A percentile compares a stretch with the other conserved stretches of the same genome.
phyloP scores from a whole-genome alignment of 257 asterid genomes.

The Solanum tacnaense region DNA sequence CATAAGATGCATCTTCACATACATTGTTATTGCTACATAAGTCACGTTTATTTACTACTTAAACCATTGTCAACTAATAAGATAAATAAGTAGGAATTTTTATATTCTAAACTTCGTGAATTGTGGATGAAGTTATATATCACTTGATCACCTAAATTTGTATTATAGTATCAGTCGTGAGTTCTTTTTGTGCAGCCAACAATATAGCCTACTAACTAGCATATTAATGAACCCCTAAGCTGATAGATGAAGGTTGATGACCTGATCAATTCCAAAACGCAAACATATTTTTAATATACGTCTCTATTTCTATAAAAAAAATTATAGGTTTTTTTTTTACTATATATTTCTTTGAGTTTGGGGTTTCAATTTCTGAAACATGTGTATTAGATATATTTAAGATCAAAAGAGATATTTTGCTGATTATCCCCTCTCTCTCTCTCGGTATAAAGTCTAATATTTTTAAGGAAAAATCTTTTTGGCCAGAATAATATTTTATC shows the following conservation, averaged over 20 bases:
- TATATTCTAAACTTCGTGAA: too few relatives aligned
- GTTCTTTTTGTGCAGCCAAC: too few relatives aligned
- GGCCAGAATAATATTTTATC: too few relatives aligned
- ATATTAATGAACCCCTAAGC: background rate
- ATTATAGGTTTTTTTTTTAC: too few relatives aligned
- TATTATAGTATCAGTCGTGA: background rate
- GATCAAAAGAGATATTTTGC: too few relatives aligned
- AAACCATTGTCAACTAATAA: background rate
- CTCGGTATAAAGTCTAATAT: background rate
- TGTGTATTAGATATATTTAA: too few relatives aligned
- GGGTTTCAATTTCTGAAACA: background rate
- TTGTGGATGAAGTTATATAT: too few relatives aligned
- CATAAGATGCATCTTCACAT: background rate
- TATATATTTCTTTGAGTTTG: background rate
- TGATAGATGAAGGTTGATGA: background rate
- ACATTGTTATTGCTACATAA: background rate
- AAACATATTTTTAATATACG: background rate
- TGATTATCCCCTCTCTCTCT: too few relatives aligned
- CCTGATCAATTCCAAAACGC: background rate
- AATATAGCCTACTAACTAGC: too few relatives aligned
- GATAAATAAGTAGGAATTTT: too few relatives aligned
- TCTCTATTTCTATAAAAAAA: background rate
- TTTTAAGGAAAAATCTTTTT: too few relatives aligned
- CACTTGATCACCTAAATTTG: too few relatives aligned
- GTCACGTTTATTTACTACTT: background rate